These are phyloP conservation scores for Alternaria sp. DNA, from an alignment of 2,329 filamentous ascomycete species.

Conservation along the genomic window DNA sequence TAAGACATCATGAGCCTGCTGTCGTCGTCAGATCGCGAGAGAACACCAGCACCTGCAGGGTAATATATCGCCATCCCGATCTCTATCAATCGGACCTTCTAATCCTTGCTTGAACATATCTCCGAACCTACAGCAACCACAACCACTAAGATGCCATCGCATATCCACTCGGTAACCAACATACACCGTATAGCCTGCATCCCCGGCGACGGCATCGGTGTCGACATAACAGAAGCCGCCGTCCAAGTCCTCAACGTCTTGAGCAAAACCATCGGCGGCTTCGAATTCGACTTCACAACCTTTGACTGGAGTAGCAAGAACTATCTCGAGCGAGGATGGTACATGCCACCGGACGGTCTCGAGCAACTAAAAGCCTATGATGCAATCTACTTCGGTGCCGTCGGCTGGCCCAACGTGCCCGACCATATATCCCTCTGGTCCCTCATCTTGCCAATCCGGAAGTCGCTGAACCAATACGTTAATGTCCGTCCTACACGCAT, in stretches of 20 bases:
- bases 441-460: constrained; percentile 70
- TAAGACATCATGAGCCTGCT: background rate
- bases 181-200: constrained; percentile 46
- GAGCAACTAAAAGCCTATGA: constrained; percentile 60
- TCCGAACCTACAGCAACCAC: background rate
- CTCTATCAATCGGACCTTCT: background rate
- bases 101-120: background rate
- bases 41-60: background rate
- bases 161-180: constrained; percentile 24
- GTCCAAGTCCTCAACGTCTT: constrained; percentile 49
- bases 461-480: constrained; percentile 71
- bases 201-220: constrained; percentile 43
- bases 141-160: constrained; percentile 29
- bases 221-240: constrained; percentile 39
- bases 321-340: constrained; percentile 60
- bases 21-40: background rate
- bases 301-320: constrained; percentile 58
- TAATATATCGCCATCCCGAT: background rate
- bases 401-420: constrained; percentile 66
- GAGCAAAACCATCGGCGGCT: constrained; percentile 52
- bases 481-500: constrained; percentile 65
- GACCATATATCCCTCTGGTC: constrained; percentile 73
- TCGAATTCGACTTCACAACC: constrained; percentile 58
- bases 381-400: constrained; percentile 65
- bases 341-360: constrained; percentile 60